Base-by-base conservation (phyloP, 2,329 filamentous ascomycete species). In the Alternaria brassicae region DNA sequence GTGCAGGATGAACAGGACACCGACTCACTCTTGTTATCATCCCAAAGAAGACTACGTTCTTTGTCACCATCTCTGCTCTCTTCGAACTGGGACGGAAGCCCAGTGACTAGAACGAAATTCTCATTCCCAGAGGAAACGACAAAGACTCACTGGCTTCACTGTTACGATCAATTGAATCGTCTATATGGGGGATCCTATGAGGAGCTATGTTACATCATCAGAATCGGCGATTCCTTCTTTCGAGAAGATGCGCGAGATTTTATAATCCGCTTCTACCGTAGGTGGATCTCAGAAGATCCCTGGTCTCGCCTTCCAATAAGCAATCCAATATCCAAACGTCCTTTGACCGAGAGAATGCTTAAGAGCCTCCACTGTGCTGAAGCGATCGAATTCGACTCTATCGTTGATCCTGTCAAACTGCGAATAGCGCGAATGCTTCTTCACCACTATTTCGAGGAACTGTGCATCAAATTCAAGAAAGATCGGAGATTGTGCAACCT, bases 291-390 rank as follows among this genome's bases (percentile, higher is more conserved):
- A 57, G 47, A 57, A 52, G 40, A 57, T 57, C 47, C 17, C 21
- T 57, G 13, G 54, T 57, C 28, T 37, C 17, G n/a, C 28, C 47
- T 57, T 52, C 54, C 15, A 7, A 44, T 32, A 25, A 15, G 40
- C n/a, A 57, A 57, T 45, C 47, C 10, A 57, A 50, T n/a, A 17
- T 52, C 39, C 12, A 34, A 50, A 44, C 12, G 39, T 17, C 28
- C 32, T 19, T 52, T 57, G 9, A 57, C 21, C 12, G 15, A 57
- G 39, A 57, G 47, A 50, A 57, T 57, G 6, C 47, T 57, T 25
- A 57, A 45, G 27, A 51, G 47, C 30, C 30, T 57, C 45, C 15
- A 47, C 28, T 54, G n/a, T 54, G 7, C 41, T 47, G 7, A 54
- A 28, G n/a, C 30, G 12, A 54, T 54, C 9, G 4, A 32, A 45